Evolutionary conservation across 148 eudicot species (phyloP).

Genomic region (Talinum fruticosum): DNA sequence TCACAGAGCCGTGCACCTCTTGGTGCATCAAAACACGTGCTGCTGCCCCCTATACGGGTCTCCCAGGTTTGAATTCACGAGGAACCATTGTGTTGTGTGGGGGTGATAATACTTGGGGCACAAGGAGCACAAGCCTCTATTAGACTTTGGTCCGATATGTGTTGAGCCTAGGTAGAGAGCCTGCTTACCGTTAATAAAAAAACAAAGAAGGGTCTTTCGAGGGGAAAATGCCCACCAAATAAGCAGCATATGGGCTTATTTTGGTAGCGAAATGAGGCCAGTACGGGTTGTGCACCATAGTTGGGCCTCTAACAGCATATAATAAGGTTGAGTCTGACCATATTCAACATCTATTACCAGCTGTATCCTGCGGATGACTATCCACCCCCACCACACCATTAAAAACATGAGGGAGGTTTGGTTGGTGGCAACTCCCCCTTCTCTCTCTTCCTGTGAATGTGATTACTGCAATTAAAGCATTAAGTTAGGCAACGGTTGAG

Average conservation of each 20-base stretch:
- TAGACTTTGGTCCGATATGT: too few species aligned
- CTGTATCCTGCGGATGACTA: background rate
- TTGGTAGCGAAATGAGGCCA: background rate
- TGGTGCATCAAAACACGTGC: too few species aligned
- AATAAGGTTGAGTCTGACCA: background rate
- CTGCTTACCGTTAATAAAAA: too few species aligned
- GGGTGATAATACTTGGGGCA: too few species aligned
- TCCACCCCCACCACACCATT: background rate
- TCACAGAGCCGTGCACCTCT: too few species aligned
- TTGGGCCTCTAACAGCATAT: background rate
- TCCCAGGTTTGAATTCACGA: too few species aligned
- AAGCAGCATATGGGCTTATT: background rate
- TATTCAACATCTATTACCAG: background rate
- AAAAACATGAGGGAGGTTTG: background rate
- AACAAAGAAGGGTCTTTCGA: too few species aligned
- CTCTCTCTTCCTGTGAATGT: background rate
- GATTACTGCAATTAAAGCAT: constrained; percentile 3
- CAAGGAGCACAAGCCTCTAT: too few species aligned
- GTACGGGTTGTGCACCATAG: background rate
- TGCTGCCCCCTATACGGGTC: too few species aligned
- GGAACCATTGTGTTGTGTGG: too few species aligned
- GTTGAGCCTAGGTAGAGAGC: too few species aligned
- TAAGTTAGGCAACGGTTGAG: constrained; percentile 1
- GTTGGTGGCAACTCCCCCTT: background rate
- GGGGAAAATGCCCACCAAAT: too few species aligned